Conservation (phyloP, 352 stramenopile species). For the Phytophthora rubi region DNA sequence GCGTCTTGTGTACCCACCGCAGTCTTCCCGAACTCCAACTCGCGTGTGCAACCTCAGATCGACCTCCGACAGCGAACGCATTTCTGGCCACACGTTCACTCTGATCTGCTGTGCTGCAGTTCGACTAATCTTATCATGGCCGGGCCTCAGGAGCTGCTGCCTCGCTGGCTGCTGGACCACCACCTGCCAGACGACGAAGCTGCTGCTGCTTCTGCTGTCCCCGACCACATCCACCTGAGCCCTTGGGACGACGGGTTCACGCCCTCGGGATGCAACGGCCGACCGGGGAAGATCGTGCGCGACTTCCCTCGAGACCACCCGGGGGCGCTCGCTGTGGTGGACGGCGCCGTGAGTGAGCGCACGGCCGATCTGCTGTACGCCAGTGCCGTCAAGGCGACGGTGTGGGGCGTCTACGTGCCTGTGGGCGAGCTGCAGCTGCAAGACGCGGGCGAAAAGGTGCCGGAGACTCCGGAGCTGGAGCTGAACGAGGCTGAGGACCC, state of each 20-base stretch:
- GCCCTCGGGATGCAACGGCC: conserved; percentile 53
- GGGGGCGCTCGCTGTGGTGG: conserved; percentile 43
- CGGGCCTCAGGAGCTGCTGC: conserved; percentile 33
- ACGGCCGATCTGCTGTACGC: conserved; percentile 64
- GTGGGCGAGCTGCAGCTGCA: conserved; percentile 30
- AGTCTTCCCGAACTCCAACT: not conserved
- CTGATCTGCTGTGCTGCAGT: not conserved
- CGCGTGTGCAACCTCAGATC: not conserved
- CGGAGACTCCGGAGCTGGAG: conserved; percentile 12
- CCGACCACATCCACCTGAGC: conserved; percentile 31
- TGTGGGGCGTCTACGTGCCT: conserved; percentile 76
- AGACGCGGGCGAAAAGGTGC: conserved; percentile 3
- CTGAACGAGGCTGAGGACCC: conserved; percentile 25
- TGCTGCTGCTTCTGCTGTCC: conserved; percentile 10
- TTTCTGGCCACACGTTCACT: conserved; percentile 13
- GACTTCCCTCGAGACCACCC: conserved; percentile 48
- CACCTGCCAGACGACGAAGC: conserved; percentile 9
- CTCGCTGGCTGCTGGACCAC: conserved; percentile 35
- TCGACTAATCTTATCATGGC: conserved; percentile 20
- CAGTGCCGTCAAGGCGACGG: conserved; percentile 58
- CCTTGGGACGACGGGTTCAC: conserved; percentile 71
- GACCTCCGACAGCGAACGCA: not conserved
- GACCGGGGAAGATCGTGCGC: conserved; percentile 51
- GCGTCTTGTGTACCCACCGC: not conserved
- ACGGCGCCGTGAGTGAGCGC: conserved; percentile 49